Conservation (phyloP, 148 eudicot species). For the Cornus kousa region DNA sequence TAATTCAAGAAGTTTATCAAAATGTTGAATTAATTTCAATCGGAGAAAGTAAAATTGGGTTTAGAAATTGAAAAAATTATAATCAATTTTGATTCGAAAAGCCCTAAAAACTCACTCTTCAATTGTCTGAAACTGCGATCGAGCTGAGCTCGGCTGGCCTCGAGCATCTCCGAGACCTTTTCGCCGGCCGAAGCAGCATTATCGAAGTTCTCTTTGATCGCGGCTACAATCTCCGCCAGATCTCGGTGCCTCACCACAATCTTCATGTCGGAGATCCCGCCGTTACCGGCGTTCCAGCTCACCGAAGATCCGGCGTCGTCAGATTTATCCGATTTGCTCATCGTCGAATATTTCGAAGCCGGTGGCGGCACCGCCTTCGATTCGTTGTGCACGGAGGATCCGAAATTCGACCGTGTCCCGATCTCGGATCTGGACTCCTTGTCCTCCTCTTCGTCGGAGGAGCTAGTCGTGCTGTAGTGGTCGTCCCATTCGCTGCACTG, state of each 20-base stretch:
- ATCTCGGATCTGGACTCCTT: slow-evolving; percentile 70
- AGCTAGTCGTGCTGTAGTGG: slow-evolving; percentile 66
- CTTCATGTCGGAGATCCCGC: slow-evolving; percentile 54
- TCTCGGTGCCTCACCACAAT: slow-evolving; percentile 81
- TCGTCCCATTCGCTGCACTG: slow-evolving; percentile 98
- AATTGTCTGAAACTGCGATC: slow-evolving; percentile 81
- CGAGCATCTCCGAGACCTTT: slow-evolving; percentile 87
- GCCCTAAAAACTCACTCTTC: slow-evolving; percentile 50
- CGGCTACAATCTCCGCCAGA: slow-evolving; percentile 69
- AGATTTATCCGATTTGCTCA: slow-evolving; percentile 35
- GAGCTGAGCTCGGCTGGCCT: slow-evolving; percentile 86
- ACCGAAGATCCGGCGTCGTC: slow-evolving; percentile 54
- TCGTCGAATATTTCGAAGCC: slow-evolving; percentile 17
- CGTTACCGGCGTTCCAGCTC: slow-evolving; percentile 52
- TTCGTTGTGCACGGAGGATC: slow-evolving; percentile 47
- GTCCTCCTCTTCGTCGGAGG: slow-evolving; percentile 39
- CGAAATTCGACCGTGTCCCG: slow-evolving; percentile 49
- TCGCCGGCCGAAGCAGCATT: slow-evolving; percentile 89
- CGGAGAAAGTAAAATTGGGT: neutral
- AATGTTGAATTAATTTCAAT: too few species aligned
- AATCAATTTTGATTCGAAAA: neutral
- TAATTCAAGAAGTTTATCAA: neutral
- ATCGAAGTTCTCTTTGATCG: slow-evolving; percentile 79
- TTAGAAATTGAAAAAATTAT: neutral
- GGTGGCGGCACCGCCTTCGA: slow-evolving; percentile 14